Base-by-base conservation (phyloP, 1,139 yeast species). In the Suhomyces terraborum region DNA sequence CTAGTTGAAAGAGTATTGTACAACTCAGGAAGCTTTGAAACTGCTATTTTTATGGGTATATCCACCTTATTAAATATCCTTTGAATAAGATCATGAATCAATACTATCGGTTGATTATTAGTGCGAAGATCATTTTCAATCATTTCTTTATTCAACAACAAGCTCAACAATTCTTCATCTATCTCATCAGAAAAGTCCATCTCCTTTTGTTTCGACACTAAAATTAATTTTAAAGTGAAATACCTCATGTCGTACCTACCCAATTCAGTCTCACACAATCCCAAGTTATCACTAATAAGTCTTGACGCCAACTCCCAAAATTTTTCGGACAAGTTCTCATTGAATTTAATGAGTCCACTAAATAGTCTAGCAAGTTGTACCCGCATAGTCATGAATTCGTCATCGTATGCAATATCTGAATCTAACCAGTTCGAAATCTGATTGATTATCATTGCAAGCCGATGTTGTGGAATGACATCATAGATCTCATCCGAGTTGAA, bases 361-460 rank as follows among this genome's bases (percentile, higher is more conserved):
- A 82, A 66, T 40, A 85, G 73, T 35, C 70, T 71, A 8, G 81
- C 59, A 21, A 84, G 52, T 34, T 73, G 78, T 19, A 79, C 59
- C 53, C 94, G 70, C 33, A 81, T 57, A 4, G 67, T 58, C 12
- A 66, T 53, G 47, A 84, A 85, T 8, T 64, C 72, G 0, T 67
- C 62, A 20, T 82, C 88, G 57, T 78, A 84, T 1, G 85, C 79
- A 32, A 72, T 54, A 21, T 80, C 86, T 14, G 82, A 71, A 25
- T 82, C 87, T 20, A 83, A 55, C 86, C 88, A 83, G 20, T 61
- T 59, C 5, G 65, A 58, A 3, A 86, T 52, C 12, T 77, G 74
- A 30, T 67, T 73, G 8, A 85, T 49, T 12, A 82, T 64, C 87
- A 84, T 79, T 32, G 70, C 71, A 32, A 84, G 61, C 51, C 89